Conservation (phyloP, 495 filamentous ascomycete species). For the Neurospora tetraspora region DNA sequence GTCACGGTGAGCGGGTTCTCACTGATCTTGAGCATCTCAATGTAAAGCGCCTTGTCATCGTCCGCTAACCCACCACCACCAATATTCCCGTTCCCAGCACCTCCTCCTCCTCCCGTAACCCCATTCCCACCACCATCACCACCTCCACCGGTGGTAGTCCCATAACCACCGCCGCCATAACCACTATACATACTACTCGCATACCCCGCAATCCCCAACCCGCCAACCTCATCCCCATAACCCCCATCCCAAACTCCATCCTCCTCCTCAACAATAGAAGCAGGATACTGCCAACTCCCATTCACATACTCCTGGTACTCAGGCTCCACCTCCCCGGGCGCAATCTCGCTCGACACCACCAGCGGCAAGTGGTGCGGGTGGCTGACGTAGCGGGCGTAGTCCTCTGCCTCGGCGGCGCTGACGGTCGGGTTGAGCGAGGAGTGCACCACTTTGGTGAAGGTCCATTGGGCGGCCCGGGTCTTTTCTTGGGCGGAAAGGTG, state of each 20-base stretch:
- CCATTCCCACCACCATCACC: background rate
- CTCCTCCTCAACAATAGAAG: background rate
- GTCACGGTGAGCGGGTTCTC: conserved; percentile 83
- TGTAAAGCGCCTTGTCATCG: conserved; percentile 65
- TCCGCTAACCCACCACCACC: conserved; percentile 26
- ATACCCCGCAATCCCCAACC: background rate
- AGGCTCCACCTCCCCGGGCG: conserved; percentile 37
- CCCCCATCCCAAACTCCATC: background rate
- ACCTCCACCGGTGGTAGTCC: background rate
- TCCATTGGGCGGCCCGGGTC: conserved; percentile 68
- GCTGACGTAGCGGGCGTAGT: conserved; percentile 83
- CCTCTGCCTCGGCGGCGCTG: conserved; percentile 59
- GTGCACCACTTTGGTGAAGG: conserved; percentile 71
- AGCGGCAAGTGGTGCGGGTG: conserved; percentile 86
- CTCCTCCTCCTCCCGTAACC: background rate
- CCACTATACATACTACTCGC: background rate
- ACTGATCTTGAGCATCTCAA: conserved; percentile 60
- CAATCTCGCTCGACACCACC: conserved; percentile 62
- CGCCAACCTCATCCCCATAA: background rate
- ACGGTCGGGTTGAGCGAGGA: conserved; percentile 75
- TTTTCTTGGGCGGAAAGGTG: conserved; percentile 44
- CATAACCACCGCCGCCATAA: background rate
- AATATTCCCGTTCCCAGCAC: background rate
- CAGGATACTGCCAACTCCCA: conserved; percentile 33
- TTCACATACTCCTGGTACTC: conserved; percentile 71